phyloP scores from a whole-genome alignment of 345 rosid genomes.

The Eucalyptus microcorys region DNA sequence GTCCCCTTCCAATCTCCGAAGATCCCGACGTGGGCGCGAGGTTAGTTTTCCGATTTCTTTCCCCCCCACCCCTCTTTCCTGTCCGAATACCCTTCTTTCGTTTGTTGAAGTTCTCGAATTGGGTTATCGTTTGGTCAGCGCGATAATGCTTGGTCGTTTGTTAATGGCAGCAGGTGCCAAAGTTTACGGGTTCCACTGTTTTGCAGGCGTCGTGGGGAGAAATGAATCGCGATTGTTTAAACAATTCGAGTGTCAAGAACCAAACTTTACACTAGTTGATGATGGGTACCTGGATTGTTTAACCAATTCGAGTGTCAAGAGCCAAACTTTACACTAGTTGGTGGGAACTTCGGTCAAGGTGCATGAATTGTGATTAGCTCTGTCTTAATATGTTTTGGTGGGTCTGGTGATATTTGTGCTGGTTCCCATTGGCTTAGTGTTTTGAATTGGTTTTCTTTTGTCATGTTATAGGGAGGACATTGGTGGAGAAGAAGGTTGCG shows the following conservation, averaged over 20 bases:
- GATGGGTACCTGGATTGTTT: neutral
- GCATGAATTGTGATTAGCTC: neutral
- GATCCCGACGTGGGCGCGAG: neutral
- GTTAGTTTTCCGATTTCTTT: neutral
- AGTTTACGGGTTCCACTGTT: neutral
- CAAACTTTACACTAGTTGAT: neutral
- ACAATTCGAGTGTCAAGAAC: neutral
- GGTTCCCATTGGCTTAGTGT: neutral
- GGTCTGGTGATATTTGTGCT: neutral
- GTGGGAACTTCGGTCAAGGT: neutral
- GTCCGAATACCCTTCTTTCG: neutral
- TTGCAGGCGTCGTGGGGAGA: neutral
- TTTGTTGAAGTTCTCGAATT: neutral
- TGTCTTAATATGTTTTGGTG: neutral
- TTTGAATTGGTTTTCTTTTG: neutral
- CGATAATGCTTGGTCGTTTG: neutral
- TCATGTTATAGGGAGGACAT: neutral
- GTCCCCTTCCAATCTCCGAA: neutral
- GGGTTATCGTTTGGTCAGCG: neutral
- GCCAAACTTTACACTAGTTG: neutral
- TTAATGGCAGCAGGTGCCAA: neutral
- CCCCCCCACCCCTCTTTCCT: neutral
- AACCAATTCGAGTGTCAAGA: neutral
- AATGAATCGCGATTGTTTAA: neutral
- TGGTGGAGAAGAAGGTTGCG: neutral